Conservation (phyloP, 306 rosid genomes). For the Rosa multiflora region DNA sequence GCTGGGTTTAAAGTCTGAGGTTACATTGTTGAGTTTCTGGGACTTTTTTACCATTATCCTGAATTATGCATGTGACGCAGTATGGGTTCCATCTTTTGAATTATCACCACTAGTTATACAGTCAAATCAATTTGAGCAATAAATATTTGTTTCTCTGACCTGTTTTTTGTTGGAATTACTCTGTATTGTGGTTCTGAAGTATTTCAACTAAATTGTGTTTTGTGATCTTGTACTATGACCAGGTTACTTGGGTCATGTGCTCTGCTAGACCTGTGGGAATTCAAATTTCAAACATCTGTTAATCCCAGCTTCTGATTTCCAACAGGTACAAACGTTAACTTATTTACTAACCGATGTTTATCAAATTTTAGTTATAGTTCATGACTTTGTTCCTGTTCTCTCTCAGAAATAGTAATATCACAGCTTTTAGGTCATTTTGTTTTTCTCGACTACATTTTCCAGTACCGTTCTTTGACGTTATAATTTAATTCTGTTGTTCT, state of each 20-base stretch:
- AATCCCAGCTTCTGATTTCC: background rate
- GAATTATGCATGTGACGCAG: too few relatives aligned
- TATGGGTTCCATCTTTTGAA: background rate
- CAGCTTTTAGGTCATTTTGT: too few relatives aligned
- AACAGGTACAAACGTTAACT: background rate
- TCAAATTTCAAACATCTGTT: slow-evolving; percentile 57
- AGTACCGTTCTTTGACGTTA: too few relatives aligned
- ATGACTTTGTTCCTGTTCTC: too few relatives aligned
- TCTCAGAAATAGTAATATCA: too few relatives aligned
- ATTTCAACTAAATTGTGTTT: background rate
- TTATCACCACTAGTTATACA: background rate
- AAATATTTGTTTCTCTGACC: background rate
- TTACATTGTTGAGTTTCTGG: too few relatives aligned
- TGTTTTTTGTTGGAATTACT: background rate
- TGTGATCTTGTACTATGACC: background rate
- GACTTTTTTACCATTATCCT: too few relatives aligned
- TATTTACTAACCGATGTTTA: too few relatives aligned
- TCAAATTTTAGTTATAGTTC: background rate
- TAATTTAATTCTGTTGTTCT: too few relatives aligned
- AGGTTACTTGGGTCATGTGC: slow-evolving; percentile 92
- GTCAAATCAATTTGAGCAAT: background rate
- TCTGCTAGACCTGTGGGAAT: slow-evolving; percentile 91
- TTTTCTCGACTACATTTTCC: too few relatives aligned
- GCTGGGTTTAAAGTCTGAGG: too few relatives aligned
- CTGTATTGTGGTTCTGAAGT: background rate